These are phyloP conservation scores for Aspergillus melleus DNA, from an alignment of 2,329 filamentous ascomycete genomes.

Conservation along the genomic window DNA sequence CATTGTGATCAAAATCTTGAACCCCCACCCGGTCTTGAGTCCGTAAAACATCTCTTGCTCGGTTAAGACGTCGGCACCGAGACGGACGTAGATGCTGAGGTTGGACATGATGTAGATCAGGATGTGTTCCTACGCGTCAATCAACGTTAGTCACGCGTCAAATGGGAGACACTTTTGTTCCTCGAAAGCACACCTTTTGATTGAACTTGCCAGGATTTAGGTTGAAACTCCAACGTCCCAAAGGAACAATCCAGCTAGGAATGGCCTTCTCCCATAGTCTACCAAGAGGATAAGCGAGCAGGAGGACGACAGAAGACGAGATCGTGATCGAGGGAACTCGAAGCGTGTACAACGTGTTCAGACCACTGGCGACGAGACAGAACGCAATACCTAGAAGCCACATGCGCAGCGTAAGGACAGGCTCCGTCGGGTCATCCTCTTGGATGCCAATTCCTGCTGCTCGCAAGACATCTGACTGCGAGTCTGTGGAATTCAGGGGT, in stretches of 20 bases:
- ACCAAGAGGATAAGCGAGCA: conserved; percentile 23
- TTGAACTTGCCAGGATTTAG: conserved; percentile 34
- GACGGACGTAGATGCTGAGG: conserved; percentile 28
- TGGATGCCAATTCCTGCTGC: conserved; percentile 50
- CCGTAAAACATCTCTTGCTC: conserved; percentile 31
- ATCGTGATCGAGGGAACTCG: conserved; percentile 28
- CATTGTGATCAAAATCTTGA: conserved; percentile 53
- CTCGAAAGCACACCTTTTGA: conserved; percentile 22
- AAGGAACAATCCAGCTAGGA: conserved; percentile 20
- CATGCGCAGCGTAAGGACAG: conserved; percentile 18
- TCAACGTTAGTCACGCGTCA: not conserved
- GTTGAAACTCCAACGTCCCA: conserved; percentile 17
- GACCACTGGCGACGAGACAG: conserved; percentile 14
- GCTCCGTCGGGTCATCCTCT: conserved; percentile 50
- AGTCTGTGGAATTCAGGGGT: not conserved
- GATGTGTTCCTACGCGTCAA: conserved; percentile 19
- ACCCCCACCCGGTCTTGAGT: conserved; percentile 26
- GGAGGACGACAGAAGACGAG: conserved; percentile 18
- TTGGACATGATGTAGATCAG: conserved; percentile 32
- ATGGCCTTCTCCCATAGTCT: conserved; percentile 27
- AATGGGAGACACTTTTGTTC: no score
- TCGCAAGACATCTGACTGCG: conserved; percentile 15
- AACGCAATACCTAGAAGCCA: conserved; percentile 18
- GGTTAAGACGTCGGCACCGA: conserved; percentile 27
- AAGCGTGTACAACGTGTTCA: conserved; percentile 20